Evolutionary conservation across 495 filamentous ascomycete genomes (phyloP), one percentile per base, ranked within the genome.

Genomic region (Penicillium fimorum): DNA sequence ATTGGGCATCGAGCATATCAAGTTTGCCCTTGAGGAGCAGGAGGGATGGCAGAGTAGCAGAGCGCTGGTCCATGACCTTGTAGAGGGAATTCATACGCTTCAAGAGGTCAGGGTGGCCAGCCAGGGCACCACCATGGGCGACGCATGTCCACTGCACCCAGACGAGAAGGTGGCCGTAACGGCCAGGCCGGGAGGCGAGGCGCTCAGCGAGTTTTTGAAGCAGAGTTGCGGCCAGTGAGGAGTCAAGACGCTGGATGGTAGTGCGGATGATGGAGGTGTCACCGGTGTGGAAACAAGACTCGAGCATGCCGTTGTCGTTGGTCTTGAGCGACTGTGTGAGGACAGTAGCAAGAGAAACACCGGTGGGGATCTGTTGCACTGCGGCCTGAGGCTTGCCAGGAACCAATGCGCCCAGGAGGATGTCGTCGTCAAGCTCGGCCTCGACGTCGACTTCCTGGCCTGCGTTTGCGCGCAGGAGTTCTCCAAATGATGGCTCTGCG

Each of bases 91-190:
- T 75, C 44, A 98, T 80, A 60, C 87, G 84, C 63, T 86, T 84
- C 61, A 94, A 82, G 15, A 94, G 71, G 38, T 91, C 85, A 0
- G 88, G 85, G 63, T 95, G 88, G 11, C 85, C 85, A 24, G 91
- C 90, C 35, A 98, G 76, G 50, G 92, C 92, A 57, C 94, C 94
- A 59, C 94, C 94, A 70, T 98, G 94, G 8, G 91, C 87, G 18
- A 97, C 84, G n/a, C 96, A 79, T 1, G 90, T 93, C 90, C 91
- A 96, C 72, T 97, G 91, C 43, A 97, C 87, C 94, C 94, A 98
- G 15, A 88, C 82, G 78, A 96, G 92, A n/a, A 98, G 83, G 59
- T 84, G 88, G 29, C 91, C 90, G 15, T 94, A 92, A 50, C 94
- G 84, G 24, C 92, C 94, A 5, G 94, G 94, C 20, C 90, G 82